Evolutionary conservation across 805 yeast species (phyloP), one percentile per base, ranked within the genome.

Genomic region (Barnettozyma siamensis): DNA sequence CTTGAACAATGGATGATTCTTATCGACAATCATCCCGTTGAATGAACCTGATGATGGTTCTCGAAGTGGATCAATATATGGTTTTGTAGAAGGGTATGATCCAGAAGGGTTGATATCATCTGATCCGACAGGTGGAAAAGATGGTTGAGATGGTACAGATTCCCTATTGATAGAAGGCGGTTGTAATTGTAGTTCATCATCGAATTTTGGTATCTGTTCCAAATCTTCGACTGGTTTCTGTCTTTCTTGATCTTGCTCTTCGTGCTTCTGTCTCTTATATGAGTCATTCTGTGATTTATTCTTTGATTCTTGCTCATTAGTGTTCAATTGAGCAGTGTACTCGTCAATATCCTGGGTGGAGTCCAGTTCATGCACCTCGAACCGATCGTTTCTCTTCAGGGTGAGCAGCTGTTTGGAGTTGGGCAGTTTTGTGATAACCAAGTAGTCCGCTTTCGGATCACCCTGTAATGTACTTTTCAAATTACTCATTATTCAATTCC

Each of bases 1-100:
- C 13, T 42, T 42, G 48, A 77, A 78, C 8, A 78, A 42, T 1
- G 81, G 82, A 51, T 78, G 80, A 33, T 69, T 55, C 2, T 65
- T 51, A 4, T 73, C 65, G 1, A 80, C 78, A 41, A 71, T 60
- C 83, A 78, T 76, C 0, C 83, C 83, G 12, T 76, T 75, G 23
- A 28, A 33, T 2, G 31, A 34, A 5, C 24, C 24, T 7, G 9
- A 7, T 21, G 57, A 38, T 15, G 20, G 33, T 4, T 33, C 24
- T 21, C 37, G 41, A 7, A 57, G 47, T 4, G 78, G 78, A 48
- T 72, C 78, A 5, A 70, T 30, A 33, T 50, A 66, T 1, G 76
- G 75, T 42, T 58, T 58, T 47, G 73, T 45, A 2, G 50, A 47
- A 4, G 81, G 81, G 39, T 70, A 53, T 40, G 59, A 54, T n/a